Evolutionary conservation across 371 early-diverging fungal genomes (phyloP), one percentile per base, ranked within the genome.

Genomic region (Rhizopus stolonifer): DNA sequence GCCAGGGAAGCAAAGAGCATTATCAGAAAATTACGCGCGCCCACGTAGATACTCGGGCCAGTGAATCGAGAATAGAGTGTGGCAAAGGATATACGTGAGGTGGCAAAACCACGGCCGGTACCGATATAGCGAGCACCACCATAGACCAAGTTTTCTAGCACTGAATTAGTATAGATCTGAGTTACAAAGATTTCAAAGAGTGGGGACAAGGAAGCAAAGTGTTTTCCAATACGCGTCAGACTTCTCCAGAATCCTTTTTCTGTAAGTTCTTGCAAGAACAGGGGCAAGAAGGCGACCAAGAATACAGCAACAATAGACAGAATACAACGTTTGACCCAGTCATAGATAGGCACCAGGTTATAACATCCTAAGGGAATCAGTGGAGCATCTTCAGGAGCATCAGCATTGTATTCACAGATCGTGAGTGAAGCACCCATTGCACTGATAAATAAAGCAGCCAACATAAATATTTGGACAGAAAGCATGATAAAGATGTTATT

Each of bases 21-120:
- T 63, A 93, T 83, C 17, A 90, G 39, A 48, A 91, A 70, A 34
- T 76, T 65, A 1, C 89, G 77, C 46, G 89, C 79, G 38, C 92
- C 93, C 53, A 88, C 71, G 60, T 91, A 90, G 49, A 94, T 86
- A 40, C 88, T 86, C 7, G 90, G 80, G 18, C 83, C 82, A 0
- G 91, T 82, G 54, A 93, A 95, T 3, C 89, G 80, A 19, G 88
- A 85, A 53, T 87, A 94, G 18, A 94, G 79, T 3, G 80, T 65
- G 2, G 83, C 68, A 62, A 95, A 93, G n/a, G 88, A 82, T 10
- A 85, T 65, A 9, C 94, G 86, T 3, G 92, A 80, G 0, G 93
- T 95, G 4, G 94, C 92, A 61, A 95, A 91, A n/a, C 92, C 92
- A 65, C 95, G 89, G 0, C 95, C 95, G 0, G 93, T 91, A 22